Evolutionary conservation across 176 grass and related monocot species (phyloP).

Genomic region (Secale cereale): DNA sequence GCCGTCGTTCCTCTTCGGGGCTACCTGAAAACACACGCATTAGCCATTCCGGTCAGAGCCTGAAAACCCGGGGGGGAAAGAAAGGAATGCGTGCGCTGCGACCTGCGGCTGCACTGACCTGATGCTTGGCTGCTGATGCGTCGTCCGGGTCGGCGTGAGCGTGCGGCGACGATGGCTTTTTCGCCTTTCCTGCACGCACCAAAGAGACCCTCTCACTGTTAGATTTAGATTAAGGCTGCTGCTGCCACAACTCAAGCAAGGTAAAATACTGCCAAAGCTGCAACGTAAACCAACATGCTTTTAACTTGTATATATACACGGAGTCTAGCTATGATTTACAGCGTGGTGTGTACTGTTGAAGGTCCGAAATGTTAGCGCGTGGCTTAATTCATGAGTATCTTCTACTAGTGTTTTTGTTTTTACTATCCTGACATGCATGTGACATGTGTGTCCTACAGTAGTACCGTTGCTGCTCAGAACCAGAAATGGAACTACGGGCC

Average conservation of each 20-base stretch:
- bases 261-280: conserved; percentile 14
- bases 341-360: too few relatives aligned
- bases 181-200: conserved; percentile 42
- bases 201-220: conserved; percentile 1
- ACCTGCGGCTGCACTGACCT: conserved; percentile 30
- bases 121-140: neutral
- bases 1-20: neutral
- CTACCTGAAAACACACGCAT: conserved; percentile 1
- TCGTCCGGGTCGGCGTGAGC: neutral
- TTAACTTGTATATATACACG: too few relatives aligned
- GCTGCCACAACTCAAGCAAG: neutral
- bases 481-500: conserved; percentile 1
- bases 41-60: neutral
- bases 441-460: neutral
- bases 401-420: too few relatives aligned
- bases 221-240: conserved; percentile 20
- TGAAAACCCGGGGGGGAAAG: neutral
- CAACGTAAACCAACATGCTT: neutral
- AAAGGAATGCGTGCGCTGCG: neutral
- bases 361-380: too few relatives aligned
- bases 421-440: neutral
- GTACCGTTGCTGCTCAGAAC: conserved; percentile 4
- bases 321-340: too few relatives aligned
- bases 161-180: conserved; percentile 17
- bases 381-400: too few relatives aligned